Evolutionary conservation across 1,284 basidiomycete species (phyloP).

Genomic region (Naganishia sp.): DNA sequence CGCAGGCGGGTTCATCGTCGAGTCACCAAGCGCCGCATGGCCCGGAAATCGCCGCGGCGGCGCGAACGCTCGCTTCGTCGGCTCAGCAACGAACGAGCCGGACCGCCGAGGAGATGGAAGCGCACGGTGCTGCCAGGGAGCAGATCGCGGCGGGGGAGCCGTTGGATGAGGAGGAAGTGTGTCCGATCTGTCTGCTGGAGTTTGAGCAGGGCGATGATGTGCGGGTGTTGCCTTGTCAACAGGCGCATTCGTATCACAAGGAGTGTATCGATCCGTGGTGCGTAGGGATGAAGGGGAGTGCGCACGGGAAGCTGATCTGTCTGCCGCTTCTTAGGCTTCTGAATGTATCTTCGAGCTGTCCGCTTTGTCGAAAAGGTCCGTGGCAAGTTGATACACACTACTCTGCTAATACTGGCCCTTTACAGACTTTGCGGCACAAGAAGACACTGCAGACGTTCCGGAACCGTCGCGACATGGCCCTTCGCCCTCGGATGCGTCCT

Average conservation of each 20-base stretch:
- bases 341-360: constrained; percentile 84
- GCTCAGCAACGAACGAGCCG: constrained; percentile 15
- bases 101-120: constrained; percentile 3
- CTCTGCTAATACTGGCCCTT: too few relatives aligned
- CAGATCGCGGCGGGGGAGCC: constrained; percentile 17
- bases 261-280: constrained; percentile 54
- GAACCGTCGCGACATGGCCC: neutral
- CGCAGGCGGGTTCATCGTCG: neutral
- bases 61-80: constrained; percentile 27
- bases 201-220: constrained; percentile 91
- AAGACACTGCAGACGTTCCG: constrained; percentile 29
- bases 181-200: constrained; percentile 89
- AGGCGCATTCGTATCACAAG: constrained; percentile 83
- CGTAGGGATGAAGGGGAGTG: too few relatives aligned
- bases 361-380: constrained; percentile 83
- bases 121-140: neutral
- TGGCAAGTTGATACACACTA: neutral
- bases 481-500: neutral
- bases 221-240: constrained; percentile 83
- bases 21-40: neutral
- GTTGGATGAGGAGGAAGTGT: constrained; percentile 66
- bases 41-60: constrained; percentile 34
- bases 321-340: constrained; percentile 74
- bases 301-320: constrained; percentile 51
- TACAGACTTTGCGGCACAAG: constrained; percentile 50